A percentile compares a stretch with the other conserved stretches of the same genome.
Evolutionary conservation across 2,329 filamentous ascomycete genomes (phyloP).

Genomic region (Ophiostoma triangulosporum): DNA sequence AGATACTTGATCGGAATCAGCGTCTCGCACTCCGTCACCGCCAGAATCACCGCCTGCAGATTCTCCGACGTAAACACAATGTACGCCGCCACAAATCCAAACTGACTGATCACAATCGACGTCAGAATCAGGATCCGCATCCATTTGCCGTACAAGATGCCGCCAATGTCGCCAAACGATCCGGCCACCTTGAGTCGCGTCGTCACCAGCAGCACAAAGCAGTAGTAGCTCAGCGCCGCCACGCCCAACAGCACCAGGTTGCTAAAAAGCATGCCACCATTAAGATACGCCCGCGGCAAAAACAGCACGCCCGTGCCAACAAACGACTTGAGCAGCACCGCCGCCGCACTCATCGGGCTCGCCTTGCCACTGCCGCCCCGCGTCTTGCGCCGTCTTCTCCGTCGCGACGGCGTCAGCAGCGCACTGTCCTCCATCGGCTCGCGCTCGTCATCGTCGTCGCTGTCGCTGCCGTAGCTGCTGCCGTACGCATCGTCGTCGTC

Average conservation of each 20-base stretch:
- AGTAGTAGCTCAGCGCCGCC: slow-evolving; percentile 84
- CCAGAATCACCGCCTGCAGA: slow-evolving; percentile 83
- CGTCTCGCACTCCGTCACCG: slow-evolving; percentile 76
- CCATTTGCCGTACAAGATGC: slow-evolving; percentile 77
- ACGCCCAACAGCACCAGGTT: slow-evolving; percentile 80
- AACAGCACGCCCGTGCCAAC: slow-evolving; percentile 94
- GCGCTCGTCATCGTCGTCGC: slow-evolving; percentile 51
- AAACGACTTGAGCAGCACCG: slow-evolving; percentile 91
- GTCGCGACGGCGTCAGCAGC: slow-evolving; percentile 61
- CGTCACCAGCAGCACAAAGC: slow-evolving; percentile 84
- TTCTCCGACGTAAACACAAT: slow-evolving; percentile 97
- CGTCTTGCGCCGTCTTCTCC: slow-evolving; percentile 62
- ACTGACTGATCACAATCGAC: slow-evolving; percentile 89
- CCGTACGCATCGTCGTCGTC: slow-evolving; percentile 18
- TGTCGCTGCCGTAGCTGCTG: slow-evolving; percentile 35
- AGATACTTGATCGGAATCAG: slow-evolving; percentile 78
- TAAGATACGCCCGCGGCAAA: slow-evolving; percentile 82
- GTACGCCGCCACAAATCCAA: slow-evolving; percentile 89
- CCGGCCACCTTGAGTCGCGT: slow-evolving; percentile 75
- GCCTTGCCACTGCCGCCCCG: slow-evolving; percentile 64
- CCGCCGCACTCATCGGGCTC: slow-evolving; percentile 61
- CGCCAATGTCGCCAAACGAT: slow-evolving; percentile 97
- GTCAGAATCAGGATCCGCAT: slow-evolving; percentile 77
- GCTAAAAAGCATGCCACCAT: slow-evolving; percentile 95
- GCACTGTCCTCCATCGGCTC: slow-evolving; percentile 83